Evolutionary conservation across 768 basidiomycete genomes (phyloP), one percentile per base, ranked within the genome.

Genomic region (Suillus tomentosus): DNA sequence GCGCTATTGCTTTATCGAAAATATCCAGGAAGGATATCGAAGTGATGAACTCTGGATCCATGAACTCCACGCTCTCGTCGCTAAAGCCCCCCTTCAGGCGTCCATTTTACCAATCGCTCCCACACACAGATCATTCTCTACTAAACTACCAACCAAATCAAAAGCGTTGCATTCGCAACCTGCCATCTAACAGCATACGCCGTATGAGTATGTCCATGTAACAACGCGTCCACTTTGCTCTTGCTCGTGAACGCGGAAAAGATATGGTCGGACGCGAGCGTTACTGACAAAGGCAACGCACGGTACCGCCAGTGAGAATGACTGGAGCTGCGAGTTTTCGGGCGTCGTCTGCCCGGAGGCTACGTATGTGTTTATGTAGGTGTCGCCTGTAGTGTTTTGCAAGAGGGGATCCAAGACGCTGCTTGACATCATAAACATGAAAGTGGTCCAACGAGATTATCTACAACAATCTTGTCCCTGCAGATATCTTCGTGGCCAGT

Each of bases 181-280:
- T 92, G 89, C 75, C 96, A 98, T 0, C 94, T 96, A 45, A 97
- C 82, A 0, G 96, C 86, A 73, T 97, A 92, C 3, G 96, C 96
- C 0, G 94, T 97, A 74, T 99, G 98, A 63, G 92, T 94, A 74
- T 99, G 96, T 0, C 96, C 96, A 66, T 99, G 96, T 2, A 98
- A 79, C 15, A 99, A 79, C 17, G 96, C 94, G 65, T 92, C 86
- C 19, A 82, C 83, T 74, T 98, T 98, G 40, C 81, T 82, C 42
- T 84, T 81, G 42, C 92, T 84, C 43, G 84, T 76, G 78, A 98
- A 98, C 1, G 91, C 87, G 22, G 84, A 74, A 80, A 95, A 99
- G 42, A 98, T 87, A 4, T 84, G 82, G 65, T 91, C 83, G 3
- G 87, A 87, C 3, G 96, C 89, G 37, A 99, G 82, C 1, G 96